Conservation (phyloP, 768 basidiomycete genomes). For the Panellus pusillus region DNA sequence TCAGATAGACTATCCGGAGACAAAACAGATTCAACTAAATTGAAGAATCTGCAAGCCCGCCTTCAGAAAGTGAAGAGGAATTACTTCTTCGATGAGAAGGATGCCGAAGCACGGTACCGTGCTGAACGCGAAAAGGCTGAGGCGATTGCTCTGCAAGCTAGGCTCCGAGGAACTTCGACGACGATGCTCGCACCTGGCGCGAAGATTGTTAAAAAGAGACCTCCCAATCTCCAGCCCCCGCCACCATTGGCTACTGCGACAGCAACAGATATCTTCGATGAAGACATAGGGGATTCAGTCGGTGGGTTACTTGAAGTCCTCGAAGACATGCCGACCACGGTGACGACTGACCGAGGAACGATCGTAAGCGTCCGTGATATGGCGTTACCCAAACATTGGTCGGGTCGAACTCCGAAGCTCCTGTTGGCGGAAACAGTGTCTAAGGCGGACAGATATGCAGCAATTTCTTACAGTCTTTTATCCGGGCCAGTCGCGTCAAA, state of each 20-base stretch:
- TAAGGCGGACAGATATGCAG: conserved; percentile 74
- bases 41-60: conserved; percentile 43
- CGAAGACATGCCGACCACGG: conserved; percentile 60
- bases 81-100: conserved; percentile 71
- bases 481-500: conserved; percentile 72
- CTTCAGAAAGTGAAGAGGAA: conserved; percentile 49
- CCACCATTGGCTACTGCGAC: not conserved
- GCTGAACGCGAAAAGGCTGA: conserved; percentile 54
- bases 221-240: conserved; percentile 12
- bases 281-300: conserved; percentile 46
- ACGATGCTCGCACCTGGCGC: not conserved
- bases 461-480: conserved; percentile 62
- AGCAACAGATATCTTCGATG: conserved; percentile 50
- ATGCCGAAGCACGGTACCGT: conserved; percentile 60
- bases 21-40: conserved; percentile 27
- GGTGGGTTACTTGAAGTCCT: conserved; percentile 75
- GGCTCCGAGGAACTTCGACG: conserved; percentile 30
- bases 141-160: conserved; percentile 41
- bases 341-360: conserved; percentile 54
- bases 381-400: conserved; percentile 80
- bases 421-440: conserved; percentile 67
- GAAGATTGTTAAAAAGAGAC: conserved; percentile 8
- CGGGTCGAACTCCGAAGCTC: conserved; percentile 76
- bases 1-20: conserved; percentile 29
- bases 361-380: conserved; percentile 66